phyloP scores from a whole-genome alignment of 352 stramenopile genomes.

The Pythium brachiatum region DNA sequence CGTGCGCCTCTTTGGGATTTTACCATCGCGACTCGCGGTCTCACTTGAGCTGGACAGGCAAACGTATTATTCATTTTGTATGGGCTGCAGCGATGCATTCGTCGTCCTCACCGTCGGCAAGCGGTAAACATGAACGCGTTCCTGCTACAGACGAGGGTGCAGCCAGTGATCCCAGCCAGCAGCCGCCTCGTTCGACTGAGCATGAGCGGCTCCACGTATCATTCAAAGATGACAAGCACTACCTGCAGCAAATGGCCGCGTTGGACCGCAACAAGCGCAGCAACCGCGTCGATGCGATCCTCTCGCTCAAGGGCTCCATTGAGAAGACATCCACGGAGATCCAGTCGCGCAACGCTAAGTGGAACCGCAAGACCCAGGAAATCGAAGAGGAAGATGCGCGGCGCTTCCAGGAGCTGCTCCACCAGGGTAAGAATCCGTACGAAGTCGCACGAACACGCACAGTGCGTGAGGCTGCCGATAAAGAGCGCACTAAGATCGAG shows the following conservation, averaged over 20 bases:
- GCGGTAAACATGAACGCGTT: not conserved
- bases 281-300: conserved; percentile 43
- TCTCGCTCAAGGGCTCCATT: conserved; percentile 59
- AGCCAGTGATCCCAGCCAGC: not conserved
- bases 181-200: conserved; percentile 24
- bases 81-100: not conserved
- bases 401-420: conserved; percentile 50
- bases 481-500: conserved; percentile 42
- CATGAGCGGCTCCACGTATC: conserved; percentile 49
- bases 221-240: conserved; percentile 44
- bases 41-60: too few species aligned
- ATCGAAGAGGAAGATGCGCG: conserved; percentile 32
- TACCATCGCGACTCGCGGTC: not conserved
- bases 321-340: conserved; percentile 45
- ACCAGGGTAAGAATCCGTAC: conserved; percentile 77
- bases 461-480: conserved; percentile 34
- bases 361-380: conserved; percentile 28
- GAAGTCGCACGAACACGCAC: conserved; percentile 54
- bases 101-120: not conserved
- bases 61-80: too few species aligned
- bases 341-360: conserved; percentile 40
- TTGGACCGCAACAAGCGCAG: conserved; percentile 29
- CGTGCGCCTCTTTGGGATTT: conserved; percentile 18
- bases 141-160: not conserved
- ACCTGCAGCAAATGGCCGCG: conserved; percentile 46